Conservation (phyloP, 2,329 filamentous ascomycete genomes). For the Claviceps africana region DNA sequence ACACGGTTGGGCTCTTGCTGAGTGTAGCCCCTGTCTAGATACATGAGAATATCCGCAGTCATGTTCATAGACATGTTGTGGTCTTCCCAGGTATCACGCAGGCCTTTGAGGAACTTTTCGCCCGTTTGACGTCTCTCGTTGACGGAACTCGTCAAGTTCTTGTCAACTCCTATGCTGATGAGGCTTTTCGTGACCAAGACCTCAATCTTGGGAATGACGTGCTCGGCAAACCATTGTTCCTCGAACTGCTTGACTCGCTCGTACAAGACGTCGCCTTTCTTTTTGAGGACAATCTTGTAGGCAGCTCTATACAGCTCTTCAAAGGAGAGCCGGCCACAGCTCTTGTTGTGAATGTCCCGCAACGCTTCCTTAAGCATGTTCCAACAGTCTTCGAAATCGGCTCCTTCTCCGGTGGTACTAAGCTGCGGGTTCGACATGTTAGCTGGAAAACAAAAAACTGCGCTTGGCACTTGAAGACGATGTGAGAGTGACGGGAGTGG, state of each 20-base stretch:
- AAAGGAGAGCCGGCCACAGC: conserved; percentile 80
- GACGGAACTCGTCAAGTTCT: conserved; percentile 44
- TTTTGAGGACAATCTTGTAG: conserved; percentile 86
- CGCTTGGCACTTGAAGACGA: not conserved
- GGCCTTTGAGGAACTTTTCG: conserved; percentile 64
- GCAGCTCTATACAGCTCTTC: conserved; percentile 88
- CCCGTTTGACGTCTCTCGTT: conserved; percentile 69
- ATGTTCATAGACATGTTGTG: conserved; percentile 92
- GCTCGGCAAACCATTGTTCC: conserved; percentile 59
- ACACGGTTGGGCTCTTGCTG: conserved; percentile 51
- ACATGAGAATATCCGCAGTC: conserved; percentile 94
- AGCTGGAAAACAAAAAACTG: conserved; percentile 2
- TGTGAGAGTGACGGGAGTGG: not conserved
- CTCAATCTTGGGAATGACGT: conserved; percentile 59
- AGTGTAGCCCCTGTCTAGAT: conserved; percentile 79
- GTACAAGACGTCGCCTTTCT: conserved; percentile 73
- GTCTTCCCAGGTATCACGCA: conserved; percentile 73
- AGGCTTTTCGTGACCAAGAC: conserved; percentile 58
- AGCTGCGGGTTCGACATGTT: conserved; percentile 16
- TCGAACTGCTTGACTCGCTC: conserved; percentile 69
- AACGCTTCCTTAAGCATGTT: conserved; percentile 61
- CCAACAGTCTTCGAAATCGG: conserved; percentile 84
- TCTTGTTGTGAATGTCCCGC: conserved; percentile 79
- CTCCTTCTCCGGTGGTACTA: conserved; percentile 35
- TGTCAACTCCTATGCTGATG: conserved; percentile 43